A percentile compares a stretch with the other conserved stretches of the same genome.
phyloP scores from a whole-genome alignment of 176 grass and related monocot species.

The Luzula sylvatica region DNA sequence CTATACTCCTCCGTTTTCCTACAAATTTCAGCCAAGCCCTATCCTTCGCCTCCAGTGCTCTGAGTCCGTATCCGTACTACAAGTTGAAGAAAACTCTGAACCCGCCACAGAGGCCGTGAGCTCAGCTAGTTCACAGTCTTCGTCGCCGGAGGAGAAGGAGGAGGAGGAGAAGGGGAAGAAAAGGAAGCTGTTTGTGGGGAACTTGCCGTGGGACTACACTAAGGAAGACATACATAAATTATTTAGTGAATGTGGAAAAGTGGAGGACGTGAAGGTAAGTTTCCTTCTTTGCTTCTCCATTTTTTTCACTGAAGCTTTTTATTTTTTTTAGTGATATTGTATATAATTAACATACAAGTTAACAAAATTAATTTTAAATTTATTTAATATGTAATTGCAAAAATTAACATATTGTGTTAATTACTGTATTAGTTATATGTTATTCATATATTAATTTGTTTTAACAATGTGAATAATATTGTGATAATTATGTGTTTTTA shows the following conservation, averaged over 20 bases:
- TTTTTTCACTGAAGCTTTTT: neutral
- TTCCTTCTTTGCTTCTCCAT: neutral
- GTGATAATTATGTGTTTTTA: too few species aligned
- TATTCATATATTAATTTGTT: too few species aligned
- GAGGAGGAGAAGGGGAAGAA: neutral
- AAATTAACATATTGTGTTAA: too few species aligned
- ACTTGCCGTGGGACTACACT: conserved; percentile 18
- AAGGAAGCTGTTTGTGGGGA: conserved; percentile 26
- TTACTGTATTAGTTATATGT: too few species aligned
- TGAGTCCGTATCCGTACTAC: conserved; percentile 1
- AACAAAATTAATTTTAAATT: too few species aligned
- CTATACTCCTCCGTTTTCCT: neutral
- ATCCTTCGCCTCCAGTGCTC: conserved; percentile 19
- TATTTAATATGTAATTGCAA: too few species aligned
- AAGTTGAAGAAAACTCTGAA: conserved; percentile 1
- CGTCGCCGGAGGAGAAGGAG: neutral
- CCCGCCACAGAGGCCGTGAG: neutral
- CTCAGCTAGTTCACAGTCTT: neutral
- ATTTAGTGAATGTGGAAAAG: conserved; percentile 22
- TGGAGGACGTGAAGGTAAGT: conserved; percentile 34
- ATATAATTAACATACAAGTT: too few species aligned
- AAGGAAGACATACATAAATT: conserved; percentile 13
- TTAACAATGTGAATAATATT: too few species aligned
- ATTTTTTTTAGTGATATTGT: too few species aligned
- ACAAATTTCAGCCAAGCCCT: neutral